Base-by-base conservation (phyloP, 768 basidiomycete species). In the Tricholoma matsutake region DNA sequence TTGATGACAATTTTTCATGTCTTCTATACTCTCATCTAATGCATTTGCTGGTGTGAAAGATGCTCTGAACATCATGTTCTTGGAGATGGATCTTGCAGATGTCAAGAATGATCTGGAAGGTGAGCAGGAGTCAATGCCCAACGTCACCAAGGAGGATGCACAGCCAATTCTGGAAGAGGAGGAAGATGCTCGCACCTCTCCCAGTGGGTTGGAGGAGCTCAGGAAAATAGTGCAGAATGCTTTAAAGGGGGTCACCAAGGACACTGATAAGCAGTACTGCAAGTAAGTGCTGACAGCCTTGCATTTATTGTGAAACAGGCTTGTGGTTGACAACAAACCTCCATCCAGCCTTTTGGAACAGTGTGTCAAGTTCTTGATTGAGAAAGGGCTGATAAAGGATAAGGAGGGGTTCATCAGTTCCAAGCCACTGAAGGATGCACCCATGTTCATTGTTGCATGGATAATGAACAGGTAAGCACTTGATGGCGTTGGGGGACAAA, bases 381-480 rank as follows among this genome's bases (percentile, higher is more conserved):
- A 55, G 32, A 55, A 55, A 28, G 37, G 37, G 5, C 54, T 55
- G 18, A 35, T 55, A 10, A 35, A 55, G 6, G 14, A 55, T 10
- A 39, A 39, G 4, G 34, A 55, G 5, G 34, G 10, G 13, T 43
- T 65, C n/a, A 65, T 67, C 32, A 39, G 41, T 41, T 1, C 13
- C 6, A 47, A 28, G 2, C 66, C 64, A 18, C 45, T 16, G 2
- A 18, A 25, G 20, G 58, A 68, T 9, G 37, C 60, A n/a, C 60
- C 60, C 11, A 34, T 43, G 28, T 61, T 65, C 18, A 67, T 68
- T 37, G 43, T 63, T 4, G 64, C 64, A 14, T 67, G 61, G 58
- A 68, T 68, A 16, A 63, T 68, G 58, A 31, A 65, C 39, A 47
- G n/a, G 62, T 68, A 55, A 29, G 62, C 57, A 18, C 57, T 57